Conservation (phyloP, 179 eudicot genomes). For the Silene vulgaris region DNA sequence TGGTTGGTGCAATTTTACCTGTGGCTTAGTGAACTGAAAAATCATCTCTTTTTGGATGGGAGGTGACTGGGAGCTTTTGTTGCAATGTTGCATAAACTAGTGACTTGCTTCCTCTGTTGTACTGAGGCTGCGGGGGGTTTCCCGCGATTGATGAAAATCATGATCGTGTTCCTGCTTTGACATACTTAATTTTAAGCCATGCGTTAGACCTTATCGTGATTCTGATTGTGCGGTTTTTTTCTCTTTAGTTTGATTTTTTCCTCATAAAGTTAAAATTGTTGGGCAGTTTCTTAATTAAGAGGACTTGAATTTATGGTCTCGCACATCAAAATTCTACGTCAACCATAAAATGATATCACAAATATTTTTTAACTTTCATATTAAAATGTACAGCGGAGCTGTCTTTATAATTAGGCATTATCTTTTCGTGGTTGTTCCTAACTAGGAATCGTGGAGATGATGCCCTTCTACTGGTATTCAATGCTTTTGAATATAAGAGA, state of each 20-base stretch:
- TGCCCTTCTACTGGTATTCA: background rate
- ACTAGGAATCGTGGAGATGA: background rate
- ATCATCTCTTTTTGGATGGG: background rate
- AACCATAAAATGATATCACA: background rate
- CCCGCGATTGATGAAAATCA: background rate
- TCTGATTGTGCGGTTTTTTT: background rate
- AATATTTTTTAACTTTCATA: background rate
- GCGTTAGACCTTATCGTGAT: background rate
- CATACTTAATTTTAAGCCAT: background rate
- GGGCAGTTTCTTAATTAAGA: background rate
- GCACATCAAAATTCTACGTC: background rate
- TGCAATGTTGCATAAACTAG: conserved; percentile 1
- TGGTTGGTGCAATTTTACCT: background rate
- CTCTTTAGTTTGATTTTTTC: background rate
- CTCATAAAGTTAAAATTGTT: background rate
- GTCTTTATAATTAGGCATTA: background rate
- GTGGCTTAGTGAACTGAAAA: background rate
- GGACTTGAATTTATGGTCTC: background rate
- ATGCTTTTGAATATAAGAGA: background rate
- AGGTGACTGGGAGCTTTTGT: conserved; percentile 3
- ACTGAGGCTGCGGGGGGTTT: background rate
- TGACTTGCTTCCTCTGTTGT: background rate
- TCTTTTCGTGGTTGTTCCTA: background rate
- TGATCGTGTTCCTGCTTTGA: background rate
- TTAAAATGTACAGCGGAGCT: background rate